Evolutionary conservation across 768 basidiomycete genomes (phyloP), one percentile per base, ranked within the genome.

Genomic region (Albatrellus ellisii): DNA sequence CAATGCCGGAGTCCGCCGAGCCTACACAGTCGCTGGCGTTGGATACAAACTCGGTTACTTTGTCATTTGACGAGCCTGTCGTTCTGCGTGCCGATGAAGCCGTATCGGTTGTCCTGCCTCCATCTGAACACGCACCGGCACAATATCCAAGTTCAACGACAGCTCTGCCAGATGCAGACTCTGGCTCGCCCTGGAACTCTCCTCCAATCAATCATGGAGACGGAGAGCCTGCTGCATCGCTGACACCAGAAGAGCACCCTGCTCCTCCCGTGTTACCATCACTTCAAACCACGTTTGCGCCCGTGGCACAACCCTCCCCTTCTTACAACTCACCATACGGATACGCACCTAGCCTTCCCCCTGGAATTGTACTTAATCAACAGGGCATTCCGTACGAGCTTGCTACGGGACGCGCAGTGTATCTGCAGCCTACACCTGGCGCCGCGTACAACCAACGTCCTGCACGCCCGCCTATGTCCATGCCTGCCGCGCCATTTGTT

Each of bases 371-470:
- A 11, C 61, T 86, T 54, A 77, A 77, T 49, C 72, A 76, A 41
- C 77, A 82, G 46, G 86, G 86, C 25, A 68, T 85, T 62, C 67
- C 83, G n/a, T 88, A 79, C 54, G 86, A 89, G 58, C 55, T 87
- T 39, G 76, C 83, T 11, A 87, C 83, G 4, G 87, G 87, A 29
- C 83, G 82, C 28, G 73, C 83, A 9, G 77, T 89, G 26, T 80
- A 79, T 52, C 65, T 88, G 22, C 72, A 77, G 47, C 60, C 58
- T 9, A 46, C 56, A 1, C 51, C 51, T 4, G 53, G 45, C 2
- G 40, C 45, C 6, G 22, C 36, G 36, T 36, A 34, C 24, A 22
- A 36, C 29, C 12, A 12, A 31, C 29, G 17, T 6, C 35, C 35
- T 17, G 35, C 25, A 2, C 15, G 20, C 7, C 42, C 50, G 5